Evolutionary conservation across 257 asterid genomes (phyloP), one percentile per base, ranked within the genome.

Genomic region (Fraxinus pennsylvanica): DNA sequence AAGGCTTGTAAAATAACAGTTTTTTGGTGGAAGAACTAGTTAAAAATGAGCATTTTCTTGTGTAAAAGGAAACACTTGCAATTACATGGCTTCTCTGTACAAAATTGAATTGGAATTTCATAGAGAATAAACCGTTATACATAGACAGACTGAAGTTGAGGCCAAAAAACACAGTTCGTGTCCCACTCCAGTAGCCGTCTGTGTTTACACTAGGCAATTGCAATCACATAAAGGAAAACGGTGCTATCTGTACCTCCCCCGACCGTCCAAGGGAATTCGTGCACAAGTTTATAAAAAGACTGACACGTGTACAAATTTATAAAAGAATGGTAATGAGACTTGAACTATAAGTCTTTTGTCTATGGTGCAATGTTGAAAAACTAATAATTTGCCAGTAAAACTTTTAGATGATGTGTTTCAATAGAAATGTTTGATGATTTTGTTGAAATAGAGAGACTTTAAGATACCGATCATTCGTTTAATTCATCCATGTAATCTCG

Each of bases 401-500:
- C 4, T 47, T 47, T 47, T 13, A 50, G 6, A 4, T 3, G 8
- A 50, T 0, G 3, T 2, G 19, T 1, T 15, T 50, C 59, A 50
- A 10, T 50, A 50, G 21, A 50, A 50, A 17, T 50, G 59, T 15
- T 5, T 0, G 9, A 9, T 41, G 14, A 41, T 41, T 41, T 41
- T 2, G 14, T 41, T 10, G 85, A 41, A 41, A 9, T 2, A 68
- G 27, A 65, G 67, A 63, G 74, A 47, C 35, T 41, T 72, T 73
- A 38, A 81, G 86, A 8, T 85, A 81, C 92, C 92, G 89, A 54
- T 88, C 90, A 75, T 90, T 93, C 79, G 84, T 72, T 68, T 88
- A 80, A 87, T 50, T 88, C 92, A 38, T 91, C 92, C 75, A 79
- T 75, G 63, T 45, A 92, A 69, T 84, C 91, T 82, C 88, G 91